Percentiles rank a stretch among this genome's conserved stretches.
These are phyloP conservation scores for Trametes cubensis DNA, from an alignment of 768 basidiomycete genomes.

Conservation along the genomic window DNA sequence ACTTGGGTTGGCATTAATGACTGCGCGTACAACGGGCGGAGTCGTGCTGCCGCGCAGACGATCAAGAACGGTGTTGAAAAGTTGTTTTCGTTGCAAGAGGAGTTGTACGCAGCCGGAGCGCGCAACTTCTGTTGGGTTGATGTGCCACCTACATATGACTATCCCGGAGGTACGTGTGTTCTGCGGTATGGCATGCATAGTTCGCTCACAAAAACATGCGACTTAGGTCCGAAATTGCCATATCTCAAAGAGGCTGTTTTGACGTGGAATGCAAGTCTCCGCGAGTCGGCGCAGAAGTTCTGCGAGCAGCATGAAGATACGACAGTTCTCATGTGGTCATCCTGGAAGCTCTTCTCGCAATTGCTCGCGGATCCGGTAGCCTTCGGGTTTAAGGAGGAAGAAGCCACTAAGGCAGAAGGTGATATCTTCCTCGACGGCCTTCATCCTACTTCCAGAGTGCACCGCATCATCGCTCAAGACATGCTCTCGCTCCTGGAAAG, in stretches of 20 bases:
- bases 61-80: constrained; percentile 29
- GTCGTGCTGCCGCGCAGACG: constrained; percentile 6
- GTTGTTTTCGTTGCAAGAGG: constrained; percentile 49
- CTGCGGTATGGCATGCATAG: no score
- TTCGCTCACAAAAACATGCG: no score
- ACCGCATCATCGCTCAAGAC: constrained; percentile 47
- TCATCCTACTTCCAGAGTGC: constrained; percentile 54
- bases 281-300: constrained; percentile 39
- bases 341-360: constrained; percentile 47
- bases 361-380: constrained; percentile 49
- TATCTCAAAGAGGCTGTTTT: constrained; percentile 9
- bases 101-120: constrained; percentile 48
- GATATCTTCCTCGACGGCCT: constrained; percentile 52
- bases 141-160: constrained; percentile 54
- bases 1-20: constrained; percentile 72
- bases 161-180: constrained; percentile 33
- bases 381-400: constrained; percentile 43
- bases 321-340: constrained; percentile 53
- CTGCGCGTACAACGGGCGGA: constrained; percentile 44
- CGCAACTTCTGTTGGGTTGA: constrained; percentile 61
- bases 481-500: constrained; percentile 39
- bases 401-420: constrained; percentile 39
- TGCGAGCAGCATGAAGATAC: constrained; percentile 44
- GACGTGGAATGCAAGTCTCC: constrained; percentile 51
- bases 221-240: not conserved